A percentile compares a stretch with the other conserved stretches of the same genome.
phyloP scores from a whole-genome alignment of 2,329 filamentous ascomycete species.

The Botrytis galanthina region DNA sequence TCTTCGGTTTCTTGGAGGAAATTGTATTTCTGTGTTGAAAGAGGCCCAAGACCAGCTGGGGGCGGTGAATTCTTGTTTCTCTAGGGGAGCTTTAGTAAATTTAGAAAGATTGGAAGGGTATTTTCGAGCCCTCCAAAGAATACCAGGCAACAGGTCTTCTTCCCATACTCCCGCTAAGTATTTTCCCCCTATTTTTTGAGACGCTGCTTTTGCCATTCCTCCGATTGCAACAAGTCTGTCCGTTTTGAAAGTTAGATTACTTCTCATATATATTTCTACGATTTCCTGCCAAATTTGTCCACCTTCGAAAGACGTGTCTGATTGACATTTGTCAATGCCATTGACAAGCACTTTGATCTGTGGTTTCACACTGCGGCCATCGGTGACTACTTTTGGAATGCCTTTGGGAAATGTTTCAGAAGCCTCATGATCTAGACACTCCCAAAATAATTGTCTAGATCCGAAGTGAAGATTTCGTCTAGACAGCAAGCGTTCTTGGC shows the following conservation, averaged over 20 bases:
- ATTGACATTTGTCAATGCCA: too few relatives aligned
- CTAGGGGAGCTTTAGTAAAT: background rate
- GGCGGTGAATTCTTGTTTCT: background rate
- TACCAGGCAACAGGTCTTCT: background rate
- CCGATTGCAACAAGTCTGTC: background rate
- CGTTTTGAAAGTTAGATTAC: background rate
- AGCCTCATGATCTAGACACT: background rate
- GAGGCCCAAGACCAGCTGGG: conserved; percentile 1
- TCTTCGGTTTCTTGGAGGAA: rapidly evolving
- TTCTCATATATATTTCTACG: background rate
- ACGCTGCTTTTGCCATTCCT: background rate
- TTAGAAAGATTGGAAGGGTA: too few relatives aligned
- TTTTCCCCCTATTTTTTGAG: background rate
- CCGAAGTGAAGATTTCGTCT: background rate
- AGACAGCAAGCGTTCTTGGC: background rate
- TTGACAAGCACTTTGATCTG: background rate
- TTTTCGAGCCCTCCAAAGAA: rapidly evolving
- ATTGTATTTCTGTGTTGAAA: background rate
- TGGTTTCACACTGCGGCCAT: rapidly evolving
- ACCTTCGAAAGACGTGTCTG: rapidly evolving
- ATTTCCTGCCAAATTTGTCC: background rate
- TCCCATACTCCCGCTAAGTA: background rate
- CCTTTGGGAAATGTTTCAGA: background rate
- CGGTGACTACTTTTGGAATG: rapidly evolving
- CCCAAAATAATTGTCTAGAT: background rate